phyloP scores from a whole-genome alignment of 805 yeast species.

The Suhomyces sp. region DNA sequence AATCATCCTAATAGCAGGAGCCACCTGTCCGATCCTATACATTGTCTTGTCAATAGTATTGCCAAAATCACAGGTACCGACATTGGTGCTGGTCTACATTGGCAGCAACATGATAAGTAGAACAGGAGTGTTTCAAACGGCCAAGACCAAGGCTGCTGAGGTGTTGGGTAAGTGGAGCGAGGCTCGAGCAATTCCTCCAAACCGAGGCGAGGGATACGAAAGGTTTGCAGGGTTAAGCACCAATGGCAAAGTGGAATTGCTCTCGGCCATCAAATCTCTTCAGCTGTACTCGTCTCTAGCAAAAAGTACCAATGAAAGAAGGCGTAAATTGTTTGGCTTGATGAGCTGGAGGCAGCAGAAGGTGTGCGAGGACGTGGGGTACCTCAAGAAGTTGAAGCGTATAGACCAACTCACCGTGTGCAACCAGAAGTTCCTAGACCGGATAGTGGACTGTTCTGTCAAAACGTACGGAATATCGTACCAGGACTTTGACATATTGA shows the following conservation, averaged over 20 bases:
- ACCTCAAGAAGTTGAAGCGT: constrained; percentile 47
- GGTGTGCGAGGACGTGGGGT: constrained; percentile 50
- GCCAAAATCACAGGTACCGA: constrained; percentile 24
- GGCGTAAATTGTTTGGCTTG: constrained; percentile 41
- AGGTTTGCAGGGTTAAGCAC: constrained; percentile 16
- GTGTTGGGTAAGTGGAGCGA: neutral
- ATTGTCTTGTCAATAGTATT: constrained; percentile 15
- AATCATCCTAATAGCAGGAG: constrained; percentile 14
- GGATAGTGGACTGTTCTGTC: constrained; percentile 45
- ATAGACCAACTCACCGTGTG: constrained; percentile 46
- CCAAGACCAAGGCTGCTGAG: constrained; percentile 8
- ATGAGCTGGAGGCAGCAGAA: constrained; percentile 58
- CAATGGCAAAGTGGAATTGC: constrained; percentile 25
- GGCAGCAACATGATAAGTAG: constrained; percentile 33
- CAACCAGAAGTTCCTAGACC: constrained; percentile 49
- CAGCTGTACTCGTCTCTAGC: constrained; percentile 40
- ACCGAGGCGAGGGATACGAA: constrained; percentile 5
- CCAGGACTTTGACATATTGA: constrained; percentile 23
- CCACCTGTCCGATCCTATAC: constrained; percentile 18
- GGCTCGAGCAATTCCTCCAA: neutral
- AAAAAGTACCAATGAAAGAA: constrained; percentile 43
- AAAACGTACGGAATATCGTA: constrained; percentile 42
- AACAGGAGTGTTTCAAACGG: constrained; percentile 18
- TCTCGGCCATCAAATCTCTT: constrained; percentile 47
- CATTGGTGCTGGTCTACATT: constrained; percentile 28